Evolutionary conservation across 2,329 filamentous ascomycete species (phyloP).

Genomic region (Aspergillus ustus): DNA sequence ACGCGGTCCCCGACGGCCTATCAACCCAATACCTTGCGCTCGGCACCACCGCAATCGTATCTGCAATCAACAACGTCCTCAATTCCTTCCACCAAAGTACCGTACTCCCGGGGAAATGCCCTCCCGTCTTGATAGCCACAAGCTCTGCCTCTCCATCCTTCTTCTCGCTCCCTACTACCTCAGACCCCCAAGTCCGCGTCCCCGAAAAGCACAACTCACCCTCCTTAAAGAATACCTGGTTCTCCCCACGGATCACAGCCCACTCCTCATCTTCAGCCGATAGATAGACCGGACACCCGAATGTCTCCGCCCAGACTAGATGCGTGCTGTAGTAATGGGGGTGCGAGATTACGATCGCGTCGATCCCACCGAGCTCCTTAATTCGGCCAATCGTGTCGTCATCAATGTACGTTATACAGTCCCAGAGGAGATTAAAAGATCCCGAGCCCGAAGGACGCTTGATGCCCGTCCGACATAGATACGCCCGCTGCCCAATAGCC

Average conservation of each 20-base stretch:
- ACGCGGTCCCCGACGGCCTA: slow-evolving; percentile 51
- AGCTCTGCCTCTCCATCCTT: slow-evolving; percentile 47
- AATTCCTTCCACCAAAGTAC: slow-evolving; percentile 65
- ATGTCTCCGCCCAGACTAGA: slow-evolving; percentile 71
- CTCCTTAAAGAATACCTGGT: slow-evolving; percentile 27
- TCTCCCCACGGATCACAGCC: slow-evolving; percentile 55
- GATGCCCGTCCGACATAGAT: slow-evolving; percentile 60
- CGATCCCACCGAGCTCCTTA: slow-evolving; percentile 65
- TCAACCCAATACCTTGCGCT: slow-evolving; percentile 34
- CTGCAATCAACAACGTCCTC: slow-evolving; percentile 72
- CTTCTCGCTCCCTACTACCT: background rate
- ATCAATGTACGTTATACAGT: slow-evolving; percentile 73
- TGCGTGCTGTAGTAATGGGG: slow-evolving; percentile 84
- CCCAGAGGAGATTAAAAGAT: slow-evolving; percentile 72
- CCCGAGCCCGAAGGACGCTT: slow-evolving; percentile 57
- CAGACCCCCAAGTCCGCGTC: slow-evolving; percentile 2
- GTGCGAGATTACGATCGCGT: slow-evolving; percentile 76
- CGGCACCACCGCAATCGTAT: slow-evolving; percentile 75
- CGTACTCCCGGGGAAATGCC: slow-evolving; percentile 78
- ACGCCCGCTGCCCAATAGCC: slow-evolving; percentile 75
- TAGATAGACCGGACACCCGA: slow-evolving; percentile 72
- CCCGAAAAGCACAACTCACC: slow-evolving; percentile 32
- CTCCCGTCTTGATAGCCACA: slow-evolving; percentile 71
- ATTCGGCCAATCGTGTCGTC: slow-evolving; percentile 63
- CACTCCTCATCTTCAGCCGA: slow-evolving; percentile 68